Base-by-base conservation (phyloP, 2,329 filamentous ascomycete genomes). In the Alternaria metachromatica region DNA sequence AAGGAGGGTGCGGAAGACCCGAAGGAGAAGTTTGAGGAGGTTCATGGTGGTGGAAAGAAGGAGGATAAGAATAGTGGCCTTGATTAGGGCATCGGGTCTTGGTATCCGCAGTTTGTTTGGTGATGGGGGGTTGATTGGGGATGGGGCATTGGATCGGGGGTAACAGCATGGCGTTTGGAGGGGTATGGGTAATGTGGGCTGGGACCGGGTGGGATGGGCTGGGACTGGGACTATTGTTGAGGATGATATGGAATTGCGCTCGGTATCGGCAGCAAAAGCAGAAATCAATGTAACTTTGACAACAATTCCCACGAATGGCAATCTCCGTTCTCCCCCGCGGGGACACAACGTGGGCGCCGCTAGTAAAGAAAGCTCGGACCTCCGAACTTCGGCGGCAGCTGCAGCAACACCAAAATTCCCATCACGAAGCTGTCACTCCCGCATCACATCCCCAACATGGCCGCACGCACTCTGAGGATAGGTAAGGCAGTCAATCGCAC, bases 381-480 rank as follows among this genome's bases (percentile, higher is more conserved):
- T 69, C 66, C 66, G 65, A 60, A 23, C 21, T 59, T 69, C 66
- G 68, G 68, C 64, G 28, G 8, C 3, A 50, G 21, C 45, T 44
- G 43, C 41, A 20, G 58, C 56, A 58, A 67, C 55, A 58, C 58
- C 70, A 66, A 72, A 72, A 72, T 64, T 70, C 53, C 15, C 20
- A 23, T 28, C 50, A 44, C 48, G 33, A 30, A 50, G n/a, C 63
- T 55, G 54, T 25, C 26, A 8, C 21, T 21, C 23, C 58, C 21
- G 41, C 63, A 64, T 28, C 51, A 68, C 64, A 71, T 60, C 62
- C 58, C 49, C 63, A 70, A 55, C 63, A 76, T 76, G 74, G 74
- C 74, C 54, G 72, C 72, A 61, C 74, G 74, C 59, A 76, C 74
- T 15, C 65, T 76, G 33, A 71, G 74, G 67, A 76, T 76, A 65